Evolutionary conservation across 495 filamentous ascomycete genomes (phyloP).

Genomic region (Delitschia confertaspora): DNA sequence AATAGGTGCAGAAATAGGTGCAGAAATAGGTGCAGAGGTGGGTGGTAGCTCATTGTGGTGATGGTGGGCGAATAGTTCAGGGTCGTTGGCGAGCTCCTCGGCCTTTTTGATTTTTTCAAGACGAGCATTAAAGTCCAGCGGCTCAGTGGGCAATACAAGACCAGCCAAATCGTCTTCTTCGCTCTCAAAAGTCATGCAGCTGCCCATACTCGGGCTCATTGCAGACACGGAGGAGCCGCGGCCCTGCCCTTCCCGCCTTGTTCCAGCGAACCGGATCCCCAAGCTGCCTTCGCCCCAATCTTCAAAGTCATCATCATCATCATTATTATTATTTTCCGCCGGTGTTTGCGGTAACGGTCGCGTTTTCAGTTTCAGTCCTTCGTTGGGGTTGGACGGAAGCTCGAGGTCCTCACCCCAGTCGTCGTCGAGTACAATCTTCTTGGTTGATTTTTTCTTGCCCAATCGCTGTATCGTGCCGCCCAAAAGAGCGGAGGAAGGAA

Average conservation of each 20-base stretch:
- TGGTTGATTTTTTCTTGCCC: conserved; percentile 63
- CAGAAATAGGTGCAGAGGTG: conserved; percentile 17
- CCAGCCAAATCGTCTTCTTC: conserved; percentile 88
- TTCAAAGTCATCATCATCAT: conserved; percentile 67
- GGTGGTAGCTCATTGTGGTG: conserved; percentile 17
- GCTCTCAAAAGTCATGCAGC: conserved; percentile 84
- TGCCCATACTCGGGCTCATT: conserved; percentile 83
- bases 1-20: neutral
- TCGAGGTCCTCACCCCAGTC: conserved; percentile 92
- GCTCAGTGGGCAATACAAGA: conserved; percentile 71
- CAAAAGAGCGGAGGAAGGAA: conserved; percentile 86
- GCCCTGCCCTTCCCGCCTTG: conserved; percentile 60
- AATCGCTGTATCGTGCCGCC: conserved; percentile 92
- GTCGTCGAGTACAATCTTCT: conserved; percentile 64
- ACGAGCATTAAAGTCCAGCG: conserved; percentile 67
- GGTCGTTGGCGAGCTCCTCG: conserved; percentile 24
- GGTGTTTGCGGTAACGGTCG: conserved; percentile 39
- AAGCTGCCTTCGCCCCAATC: conserved; percentile 91
- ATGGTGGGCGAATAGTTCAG: conserved; percentile 15
- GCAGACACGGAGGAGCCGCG: conserved; percentile 79
- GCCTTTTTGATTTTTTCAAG: conserved; percentile 53
- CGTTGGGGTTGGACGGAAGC: conserved; percentile 42
- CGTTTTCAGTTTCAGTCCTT: conserved; percentile 38
- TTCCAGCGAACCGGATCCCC: conserved; percentile 79
- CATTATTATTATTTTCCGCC: conserved; percentile 43